phyloP scores from a whole-genome alignment of 768 basidiomycete genomes.

The Boletus reticulatus region DNA sequence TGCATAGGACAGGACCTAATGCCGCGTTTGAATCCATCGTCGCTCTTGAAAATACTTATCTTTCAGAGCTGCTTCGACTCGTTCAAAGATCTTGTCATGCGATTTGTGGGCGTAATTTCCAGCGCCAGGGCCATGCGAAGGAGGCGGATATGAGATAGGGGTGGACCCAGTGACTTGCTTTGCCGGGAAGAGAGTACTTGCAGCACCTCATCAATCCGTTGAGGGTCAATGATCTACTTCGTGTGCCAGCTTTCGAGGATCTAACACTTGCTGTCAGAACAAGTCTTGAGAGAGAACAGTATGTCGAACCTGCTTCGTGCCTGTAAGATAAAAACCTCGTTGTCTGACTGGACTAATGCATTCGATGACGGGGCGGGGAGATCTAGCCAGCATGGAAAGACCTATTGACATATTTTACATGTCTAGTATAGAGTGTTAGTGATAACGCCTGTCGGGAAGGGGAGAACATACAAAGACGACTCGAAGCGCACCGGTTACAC shows the following conservation, averaged over 20 bases:
- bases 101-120: constrained; percentile 37
- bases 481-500: constrained; percentile 36
- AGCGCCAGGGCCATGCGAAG: neutral
- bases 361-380: constrained; percentile 71
- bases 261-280: constrained; percentile 23
- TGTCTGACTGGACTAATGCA: constrained; percentile 84
- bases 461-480: constrained; percentile 10
- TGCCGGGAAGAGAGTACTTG: constrained; percentile 49
- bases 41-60: constrained; percentile 49
- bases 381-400: constrained; percentile 83
- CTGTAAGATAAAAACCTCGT: constrained; percentile 81
- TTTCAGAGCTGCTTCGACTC: constrained; percentile 89
- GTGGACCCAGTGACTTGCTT: constrained; percentile 22
- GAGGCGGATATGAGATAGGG: constrained; percentile 13
- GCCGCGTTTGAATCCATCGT: constrained; percentile 1
- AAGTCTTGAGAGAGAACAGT: too few species aligned
- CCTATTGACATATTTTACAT: constrained; percentile 32
- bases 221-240: constrained; percentile 80
- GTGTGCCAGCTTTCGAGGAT: constrained; percentile 88
- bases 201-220: constrained; percentile 71
- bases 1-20: neutral
- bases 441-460: neutral
- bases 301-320: constrained; percentile 69
- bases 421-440: constrained; percentile 15
- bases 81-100: constrained; percentile 68